Evolutionary conservation across 345 rosid genomes (phyloP).

Genomic region (Erysimum cheiranthoides): DNA sequence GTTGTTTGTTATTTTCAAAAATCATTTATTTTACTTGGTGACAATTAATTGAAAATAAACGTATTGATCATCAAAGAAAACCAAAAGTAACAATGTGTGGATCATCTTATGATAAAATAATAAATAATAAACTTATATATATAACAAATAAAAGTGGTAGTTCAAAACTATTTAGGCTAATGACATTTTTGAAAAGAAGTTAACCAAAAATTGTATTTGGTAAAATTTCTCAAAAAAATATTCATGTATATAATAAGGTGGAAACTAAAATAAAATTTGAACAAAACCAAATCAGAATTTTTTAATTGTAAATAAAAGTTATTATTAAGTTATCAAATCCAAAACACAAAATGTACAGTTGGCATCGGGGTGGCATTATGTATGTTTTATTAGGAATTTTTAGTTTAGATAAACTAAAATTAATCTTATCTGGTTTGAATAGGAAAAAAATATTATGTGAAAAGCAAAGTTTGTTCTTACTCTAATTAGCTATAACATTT

Average conservation of each 20-base stretch:
- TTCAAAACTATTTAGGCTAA: neutral
- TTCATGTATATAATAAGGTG: neutral
- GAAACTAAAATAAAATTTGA: neutral
- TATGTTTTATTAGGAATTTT: neutral
- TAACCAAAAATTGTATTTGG: neutral
- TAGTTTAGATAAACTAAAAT: neutral
- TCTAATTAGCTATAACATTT: too few species aligned
- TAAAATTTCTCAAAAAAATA: neutral
- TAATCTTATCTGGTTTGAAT: neutral
- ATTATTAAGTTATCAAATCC: neutral
- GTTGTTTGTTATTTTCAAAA: too few species aligned
- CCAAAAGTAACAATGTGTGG: neutral
- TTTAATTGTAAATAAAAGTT: neutral
- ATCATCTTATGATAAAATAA: neutral
- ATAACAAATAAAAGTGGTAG: neutral
- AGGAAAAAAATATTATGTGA: neutral
- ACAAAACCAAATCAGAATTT: too few species aligned
- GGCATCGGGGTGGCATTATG: neutral
- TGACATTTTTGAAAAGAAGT: neutral
- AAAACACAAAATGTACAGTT: neutral
- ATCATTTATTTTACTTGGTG: too few species aligned
- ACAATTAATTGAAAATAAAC: too few species aligned
- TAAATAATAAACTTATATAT: neutral
- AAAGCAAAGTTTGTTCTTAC: neutral
- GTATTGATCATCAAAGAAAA: too few species aligned